Evolutionary conservation across 148 eudicot genomes (phyloP), one percentile per base, ranked within the genome.

Genomic region (Simmondsia chinensis): DNA sequence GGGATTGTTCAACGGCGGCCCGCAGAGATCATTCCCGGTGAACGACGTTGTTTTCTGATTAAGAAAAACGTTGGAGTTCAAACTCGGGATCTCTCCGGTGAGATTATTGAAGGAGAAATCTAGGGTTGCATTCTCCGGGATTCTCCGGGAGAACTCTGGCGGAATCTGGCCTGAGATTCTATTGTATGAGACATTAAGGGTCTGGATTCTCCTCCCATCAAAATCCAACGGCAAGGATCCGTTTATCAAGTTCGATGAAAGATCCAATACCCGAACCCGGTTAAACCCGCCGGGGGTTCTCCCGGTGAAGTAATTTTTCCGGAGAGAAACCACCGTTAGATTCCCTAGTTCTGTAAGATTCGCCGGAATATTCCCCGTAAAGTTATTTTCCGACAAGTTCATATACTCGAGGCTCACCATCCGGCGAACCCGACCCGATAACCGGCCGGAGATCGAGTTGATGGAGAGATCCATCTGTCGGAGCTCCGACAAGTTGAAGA

Each of bases 41-140:
- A 69, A 87, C 4, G 89, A 74, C 1, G 35, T 46, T 11, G 21
- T 52, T 1, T 53, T 43, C 39, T 83, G 94, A 48, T 60, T 63
- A 7, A 59, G 1, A 16, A 83, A 83, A n/a, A 77, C 42, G 2
- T 24, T 33, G 0, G 62, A 60, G 10, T 72, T 64, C n/a, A n/a
- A n/a, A n/a, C n/a, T n/a, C 14, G 97, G 97, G 31, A 91, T 77
- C 20, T 56, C 42, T 0, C 99, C 99, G 0, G 86, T 72, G 31
- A 91, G 33, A 24, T 86, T 79, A 40, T 91, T 91, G 58, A 53
- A 72, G 0, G 99, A 91, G 20, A 91, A 68, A 67, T 82, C 89
- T 2, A 91, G 42, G 0, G 80, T 76, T 2, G 88, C 81, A 18
- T 79, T 75, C 22, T 52, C 39, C 2, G 94, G 86, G 1, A 85